A percentile compares a stretch with the other conserved stretches of the same genome.
Evolutionary conservation across 1,139 yeast species (phyloP).

Genomic region (Protomyces pachydermus): DNA sequence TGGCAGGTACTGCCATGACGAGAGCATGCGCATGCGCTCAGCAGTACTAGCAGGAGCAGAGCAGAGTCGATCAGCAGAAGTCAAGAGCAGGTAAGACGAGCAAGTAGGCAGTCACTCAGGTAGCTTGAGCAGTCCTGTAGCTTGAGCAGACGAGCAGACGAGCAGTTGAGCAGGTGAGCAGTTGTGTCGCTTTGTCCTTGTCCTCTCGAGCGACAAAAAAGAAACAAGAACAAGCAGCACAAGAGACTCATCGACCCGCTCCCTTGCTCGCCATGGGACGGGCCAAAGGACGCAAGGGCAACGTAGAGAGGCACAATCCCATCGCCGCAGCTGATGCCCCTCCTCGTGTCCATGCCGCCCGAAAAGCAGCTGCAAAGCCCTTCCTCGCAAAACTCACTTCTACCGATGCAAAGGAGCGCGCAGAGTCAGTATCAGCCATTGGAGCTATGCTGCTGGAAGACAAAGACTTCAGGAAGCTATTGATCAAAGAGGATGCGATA

Average conservation of each 20-base stretch:
- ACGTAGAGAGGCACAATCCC: neutral
- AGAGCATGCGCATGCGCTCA: neutral
- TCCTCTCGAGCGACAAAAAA: neutral
- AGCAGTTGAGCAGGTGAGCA: neutral
- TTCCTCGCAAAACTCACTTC: slow-evolving; percentile 38
- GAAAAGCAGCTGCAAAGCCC: slow-evolving; percentile 3
- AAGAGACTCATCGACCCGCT: neutral
- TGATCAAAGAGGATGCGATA: slow-evolving; percentile 67
- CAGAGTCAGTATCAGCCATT: slow-evolving; percentile 72
- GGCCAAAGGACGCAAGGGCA: slow-evolving; percentile 2
- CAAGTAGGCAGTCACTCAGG: neutral
- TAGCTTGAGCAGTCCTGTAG: neutral
- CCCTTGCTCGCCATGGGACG: neutral
- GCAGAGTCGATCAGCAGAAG: no score
- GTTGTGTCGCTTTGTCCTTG: neutral
- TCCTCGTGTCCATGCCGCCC: neutral
- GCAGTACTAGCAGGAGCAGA: no score
- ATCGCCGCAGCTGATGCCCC: neutral
- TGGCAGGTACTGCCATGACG: slow-evolving; percentile 26
- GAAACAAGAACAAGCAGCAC: neutral
- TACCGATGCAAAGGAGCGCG: slow-evolving; percentile 62
- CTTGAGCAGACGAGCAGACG: neutral
- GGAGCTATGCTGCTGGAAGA: slow-evolving; percentile 64
- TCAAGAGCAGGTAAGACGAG: no score
- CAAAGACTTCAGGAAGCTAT: slow-evolving; percentile 52